Evolutionary conservation across 352 stramenopile genomes (phyloP), one percentile per base, ranked within the genome.

Genomic region (Hyaloperonospora arabidopsidis): DNA sequence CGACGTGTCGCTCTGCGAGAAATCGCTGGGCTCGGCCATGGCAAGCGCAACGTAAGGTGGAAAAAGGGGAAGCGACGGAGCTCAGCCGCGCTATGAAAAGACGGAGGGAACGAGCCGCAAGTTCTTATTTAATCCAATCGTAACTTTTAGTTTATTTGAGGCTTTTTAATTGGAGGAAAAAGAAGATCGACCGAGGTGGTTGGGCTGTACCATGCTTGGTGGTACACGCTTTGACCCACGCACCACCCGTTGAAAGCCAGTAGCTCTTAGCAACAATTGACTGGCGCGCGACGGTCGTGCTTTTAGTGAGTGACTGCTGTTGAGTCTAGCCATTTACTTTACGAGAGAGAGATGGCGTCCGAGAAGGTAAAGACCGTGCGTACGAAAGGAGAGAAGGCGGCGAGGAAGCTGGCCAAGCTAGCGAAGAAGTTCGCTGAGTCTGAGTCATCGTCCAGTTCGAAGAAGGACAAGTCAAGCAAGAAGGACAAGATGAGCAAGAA

Each of bases 401-500:
- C 76, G 22, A 76, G 74, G 59, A 86, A 82, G 63, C 58, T 64
- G 1, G 73, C 70, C 13, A 83, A 81, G 59, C 29, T 74, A 45
- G 73, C 74, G 34, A 79, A 74, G 67, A 83, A 84, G 58, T 11
- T 69, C 5, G 69, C 68, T 1, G 56, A 59, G 18, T 57, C 54
- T n/a, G 8, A 32, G 25, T 32, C 8, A 8, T 32, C 25, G 25
- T 32, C 25, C 25, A 32, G 25, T 8, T 4, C 8, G 25, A 66
- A 81, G 64, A 76, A 74, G 54, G 51, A 69, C 18, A 82, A 84
- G 63, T 74, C 80, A 46, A 45, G 70, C 7, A 84, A 87, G 63
- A 82, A 82, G 58, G 65, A 74, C 14, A 76, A 84, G 62, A 79
- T 79, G 18, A 52, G 68, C 1, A 80, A 83, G 56, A 76, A 78